A percentile compares a stretch with the other conserved stretches of the same genome.
Conservation (phyloP, 2,329 filamentous ascomycete genomes). For the Xylariaceae sp. region DNA sequence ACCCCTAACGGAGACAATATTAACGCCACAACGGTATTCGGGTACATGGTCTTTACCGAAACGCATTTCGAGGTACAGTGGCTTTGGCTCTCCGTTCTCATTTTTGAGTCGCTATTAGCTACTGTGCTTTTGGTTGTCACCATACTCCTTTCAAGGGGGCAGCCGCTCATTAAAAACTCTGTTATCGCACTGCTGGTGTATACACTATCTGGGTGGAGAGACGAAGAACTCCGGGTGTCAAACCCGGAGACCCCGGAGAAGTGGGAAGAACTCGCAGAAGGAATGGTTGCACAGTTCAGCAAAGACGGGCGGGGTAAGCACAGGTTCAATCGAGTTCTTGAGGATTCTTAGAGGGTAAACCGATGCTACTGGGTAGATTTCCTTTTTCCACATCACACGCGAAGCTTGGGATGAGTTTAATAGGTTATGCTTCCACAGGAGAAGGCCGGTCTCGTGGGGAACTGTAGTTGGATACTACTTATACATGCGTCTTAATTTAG, state of each 20-base stretch:
- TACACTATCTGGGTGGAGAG: background rate
- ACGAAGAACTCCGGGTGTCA: background rate
- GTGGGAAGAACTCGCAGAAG: background rate
- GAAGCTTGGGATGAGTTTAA: too few species aligned
- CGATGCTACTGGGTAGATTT: too few species aligned
- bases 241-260: background rate
- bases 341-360: too few species aligned
- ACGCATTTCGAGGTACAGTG: background rate
- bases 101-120: background rate
- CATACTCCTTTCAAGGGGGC: background rate
- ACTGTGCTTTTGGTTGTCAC: background rate
- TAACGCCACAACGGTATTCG: background rate
- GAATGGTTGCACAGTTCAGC: background rate
- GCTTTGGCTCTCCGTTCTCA: background rate
- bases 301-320: background rate
- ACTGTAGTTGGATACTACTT: too few species aligned
- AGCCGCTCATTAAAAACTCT: background rate
- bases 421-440: too few species aligned
- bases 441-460: too few species aligned
- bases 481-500: too few species aligned
- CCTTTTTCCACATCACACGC: too few species aligned
- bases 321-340: too few species aligned
- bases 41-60: background rate
- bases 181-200: background rate
- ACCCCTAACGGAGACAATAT: background rate